Conservation (phyloP, 1,284 basidiomycete genomes). For the Sporisorium exsertum region DNA sequence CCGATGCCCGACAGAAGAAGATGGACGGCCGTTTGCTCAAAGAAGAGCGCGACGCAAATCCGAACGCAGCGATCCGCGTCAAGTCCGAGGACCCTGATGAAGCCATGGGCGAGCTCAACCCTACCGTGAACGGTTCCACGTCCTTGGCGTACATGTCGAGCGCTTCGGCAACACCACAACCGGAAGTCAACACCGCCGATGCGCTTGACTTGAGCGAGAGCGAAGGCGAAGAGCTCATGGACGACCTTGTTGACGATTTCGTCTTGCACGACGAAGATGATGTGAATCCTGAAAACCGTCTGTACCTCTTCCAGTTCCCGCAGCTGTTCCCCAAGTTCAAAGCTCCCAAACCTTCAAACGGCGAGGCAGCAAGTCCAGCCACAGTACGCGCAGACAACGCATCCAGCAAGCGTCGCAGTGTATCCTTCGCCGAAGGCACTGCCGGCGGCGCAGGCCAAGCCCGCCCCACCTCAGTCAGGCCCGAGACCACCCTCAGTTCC, state of each 20-base stretch:
- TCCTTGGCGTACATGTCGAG: slow-evolving; percentile 19
- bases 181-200: slow-evolving; percentile 75
- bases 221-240: slow-evolving; percentile 86
- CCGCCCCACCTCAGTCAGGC: slow-evolving; percentile 15
- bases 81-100: slow-evolving; percentile 52
- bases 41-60: slow-evolving; percentile 21
- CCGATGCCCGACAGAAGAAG: slow-evolving; percentile 64
- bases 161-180: slow-evolving; percentile 30
- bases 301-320: slow-evolving; percentile 94
- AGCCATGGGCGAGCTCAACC: slow-evolving; percentile 20
- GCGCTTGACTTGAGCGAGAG: slow-evolving; percentile 84
- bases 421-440: slow-evolving; percentile 60
- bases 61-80: slow-evolving; percentile 21
- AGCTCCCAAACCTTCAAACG: slow-evolving; percentile 9
- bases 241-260: slow-evolving; percentile 87
- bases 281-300: slow-evolving; percentile 72
- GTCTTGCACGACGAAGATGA: slow-evolving; percentile 59
- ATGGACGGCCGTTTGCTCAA: slow-evolving; percentile 68
- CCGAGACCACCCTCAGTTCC: slow-evolving; percentile 10
- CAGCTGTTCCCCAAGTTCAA: slow-evolving; percentile 83
- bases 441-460: slow-evolving; percentile 46
- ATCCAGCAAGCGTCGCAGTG: slow-evolving; percentile 38
- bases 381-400: not conserved
- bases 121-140: not conserved
- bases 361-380: slow-evolving; percentile 4